Base-by-base conservation (phyloP, 257 asterid species). In the Penstemon eatonii region DNA sequence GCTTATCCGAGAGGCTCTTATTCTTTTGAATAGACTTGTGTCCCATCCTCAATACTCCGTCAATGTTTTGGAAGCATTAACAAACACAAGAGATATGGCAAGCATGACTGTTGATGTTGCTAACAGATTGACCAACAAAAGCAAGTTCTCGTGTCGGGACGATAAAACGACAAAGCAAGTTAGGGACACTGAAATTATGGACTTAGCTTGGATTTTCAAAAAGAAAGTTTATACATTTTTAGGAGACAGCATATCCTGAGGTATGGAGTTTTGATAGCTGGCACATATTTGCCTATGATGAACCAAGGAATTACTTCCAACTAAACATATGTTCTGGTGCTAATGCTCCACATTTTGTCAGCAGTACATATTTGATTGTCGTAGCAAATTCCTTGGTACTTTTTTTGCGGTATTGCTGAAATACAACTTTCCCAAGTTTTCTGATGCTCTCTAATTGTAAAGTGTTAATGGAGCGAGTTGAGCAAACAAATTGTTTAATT, bases 1-100 rank as follows among this genome's bases (percentile, higher is more conserved):
- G 84, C 81, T 90, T 4, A 70, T 88, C 15, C 85, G 99, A 5
- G 97, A 93, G 84, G 87, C 93, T 4, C 92, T 93, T n/a, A 93
- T 93, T 64, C 83, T 93, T 56, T 71, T 93, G 79, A 93, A 93
- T 72, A 79, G 97, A 73, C 89, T 90, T 0, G 95, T 75, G 8
- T 88, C 99, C n/a, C 96, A 90, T 80, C 95, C 95, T 45, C 87
- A 88, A 51, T 85, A 80, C 76, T 81, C 92, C 2, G 56, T 38
- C 36, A 75, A 72, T 4, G 96, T 87, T 73, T 77, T 90, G 78
- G 81, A 79, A 73, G 86, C 88, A 47, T 71, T 93, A 78, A 87
- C 95, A 11, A 80, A 71, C 60, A 77, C 89, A 7, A 78, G 91
- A 74, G 85, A 83, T 3, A 73, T 77, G 70, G 84, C 91, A 3